These are phyloP conservation scores for Kluyveromyces starmeri DNA, from an alignment of 805 yeast genomes.

Conservation along the genomic window DNA sequence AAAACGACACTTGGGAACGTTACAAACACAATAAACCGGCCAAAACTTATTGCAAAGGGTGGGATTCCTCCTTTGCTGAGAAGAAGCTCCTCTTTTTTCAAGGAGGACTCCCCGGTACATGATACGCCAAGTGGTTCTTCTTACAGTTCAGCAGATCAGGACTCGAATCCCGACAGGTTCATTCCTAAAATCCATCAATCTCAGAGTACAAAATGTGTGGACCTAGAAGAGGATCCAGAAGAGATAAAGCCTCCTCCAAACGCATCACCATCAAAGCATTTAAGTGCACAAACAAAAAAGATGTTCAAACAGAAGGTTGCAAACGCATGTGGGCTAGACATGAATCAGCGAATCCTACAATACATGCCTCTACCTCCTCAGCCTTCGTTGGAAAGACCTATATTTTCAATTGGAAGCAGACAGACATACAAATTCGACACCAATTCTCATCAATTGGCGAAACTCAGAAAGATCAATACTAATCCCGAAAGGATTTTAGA, in stretches of 20 bases:
- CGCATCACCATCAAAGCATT: slow-evolving; percentile 38
- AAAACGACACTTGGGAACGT: slow-evolving; percentile 23
- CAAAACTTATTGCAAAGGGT: slow-evolving; percentile 19
- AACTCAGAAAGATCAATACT: slow-evolving; percentile 70
- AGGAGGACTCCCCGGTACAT: slow-evolving; percentile 18
- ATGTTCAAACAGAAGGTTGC: slow-evolving; percentile 77
- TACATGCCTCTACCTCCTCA: slow-evolving; percentile 83
- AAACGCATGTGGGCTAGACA: slow-evolving; percentile 84
- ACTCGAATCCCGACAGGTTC: slow-evolving; percentile 44
- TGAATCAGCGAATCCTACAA: slow-evolving; percentile 73
- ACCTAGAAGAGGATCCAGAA: slow-evolving; percentile 31
- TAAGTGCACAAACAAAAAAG: slow-evolving; percentile 34
- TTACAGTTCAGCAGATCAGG: slow-evolving; percentile 19
- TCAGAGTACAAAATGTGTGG: slow-evolving; percentile 19
- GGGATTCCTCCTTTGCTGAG: slow-evolving; percentile 26
- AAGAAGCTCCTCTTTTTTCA: slow-evolving; percentile 27
- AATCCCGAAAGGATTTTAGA: slow-evolving; percentile 91
- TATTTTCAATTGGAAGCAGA: slow-evolving; percentile 24
- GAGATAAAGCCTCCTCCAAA: slow-evolving; percentile 35
- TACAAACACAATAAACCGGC: slow-evolving; percentile 8
- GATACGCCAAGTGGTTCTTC: slow-evolving; percentile 1
- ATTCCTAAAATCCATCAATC: slow-evolving; percentile 42
- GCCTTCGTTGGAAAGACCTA: slow-evolving; percentile 23
- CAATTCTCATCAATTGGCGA: slow-evolving; percentile 40
- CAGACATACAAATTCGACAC: slow-evolving; percentile 26